Evolutionary conservation across 108 stramenopile genomes (phyloP).

Genomic region (Seminavis robusta): DNA sequence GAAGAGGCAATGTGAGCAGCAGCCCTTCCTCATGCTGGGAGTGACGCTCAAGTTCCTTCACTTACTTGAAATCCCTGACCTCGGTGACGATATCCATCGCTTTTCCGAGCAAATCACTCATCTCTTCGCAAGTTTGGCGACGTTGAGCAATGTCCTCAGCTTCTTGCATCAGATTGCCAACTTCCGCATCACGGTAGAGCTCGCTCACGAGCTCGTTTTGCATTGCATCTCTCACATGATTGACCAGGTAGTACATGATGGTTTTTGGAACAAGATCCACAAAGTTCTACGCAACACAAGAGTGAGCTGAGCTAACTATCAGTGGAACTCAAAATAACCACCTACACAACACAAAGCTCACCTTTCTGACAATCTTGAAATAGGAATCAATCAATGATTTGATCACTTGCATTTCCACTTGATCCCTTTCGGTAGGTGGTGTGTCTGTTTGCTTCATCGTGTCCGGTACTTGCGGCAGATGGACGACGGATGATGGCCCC

Average conservation of each 20-base stretch:
- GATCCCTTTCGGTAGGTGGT: constrained; percentile 85
- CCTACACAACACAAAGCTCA: too few species aligned
- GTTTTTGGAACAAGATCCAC: constrained; percentile 98
- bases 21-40: too few species aligned
- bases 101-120: constrained; percentile 86
- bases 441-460: constrained; percentile 91
- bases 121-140: constrained; percentile 89
- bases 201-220: constrained; percentile 95
- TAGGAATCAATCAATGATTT: constrained; percentile 93
- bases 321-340: too few species aligned
- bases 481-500: constrained; percentile 80
- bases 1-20: too few species aligned
- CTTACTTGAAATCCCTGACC: constrained; percentile 88
- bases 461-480: constrained; percentile 90
- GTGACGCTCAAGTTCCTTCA: too few species aligned
- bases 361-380: constrained; percentile 94
- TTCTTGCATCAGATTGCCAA: constrained; percentile 82
- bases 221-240: constrained; percentile 90
- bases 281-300: too few species aligned
- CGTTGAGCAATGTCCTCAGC: constrained; percentile 86
- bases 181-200: constrained; percentile 88
- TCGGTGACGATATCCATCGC: constrained; percentile 96
- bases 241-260: constrained; percentile 98
- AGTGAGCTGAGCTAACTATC: too few species aligned
- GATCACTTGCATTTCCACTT: constrained; percentile 94